These are phyloP conservation scores for Sclerotinia glacialis DNA, from an alignment of 2,329 filamentous ascomycete genomes.

Conservation along the genomic window DNA sequence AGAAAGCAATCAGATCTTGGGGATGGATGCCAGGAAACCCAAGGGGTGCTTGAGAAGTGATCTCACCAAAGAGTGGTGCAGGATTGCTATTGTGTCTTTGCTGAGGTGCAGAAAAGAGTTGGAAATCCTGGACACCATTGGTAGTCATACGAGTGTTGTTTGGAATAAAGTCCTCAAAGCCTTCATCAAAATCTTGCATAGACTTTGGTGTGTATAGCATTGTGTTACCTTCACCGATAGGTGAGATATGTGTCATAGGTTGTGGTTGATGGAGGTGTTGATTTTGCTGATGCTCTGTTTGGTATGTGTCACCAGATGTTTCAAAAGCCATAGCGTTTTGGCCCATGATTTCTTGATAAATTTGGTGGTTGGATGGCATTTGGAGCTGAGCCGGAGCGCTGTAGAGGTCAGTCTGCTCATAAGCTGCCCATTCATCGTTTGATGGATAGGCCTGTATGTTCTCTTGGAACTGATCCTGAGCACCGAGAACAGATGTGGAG, in stretches of 20 bases:
- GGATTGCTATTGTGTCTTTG: conserved; percentile 31
- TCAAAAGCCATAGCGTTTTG: conserved; percentile 32
- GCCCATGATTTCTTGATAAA: conserved; percentile 41
- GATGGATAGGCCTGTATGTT: conserved; percentile 54
- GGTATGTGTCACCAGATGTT: conserved; percentile 36
- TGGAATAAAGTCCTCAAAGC: conserved; percentile 32
- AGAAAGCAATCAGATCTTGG: conserved; percentile 36
- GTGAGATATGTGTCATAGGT: conserved; percentile 59
- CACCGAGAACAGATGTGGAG: conserved; percentile 31
- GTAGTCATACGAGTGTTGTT: conserved; percentile 25
- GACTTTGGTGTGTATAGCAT: conserved; percentile 69
- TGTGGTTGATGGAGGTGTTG: conserved; percentile 22
- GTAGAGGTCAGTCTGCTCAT: conserved; percentile 59
- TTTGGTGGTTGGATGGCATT: conserved; percentile 44
- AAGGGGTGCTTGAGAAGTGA: conserved; percentile 27
- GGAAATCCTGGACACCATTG: conserved; percentile 31
- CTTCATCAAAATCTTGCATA: conserved; percentile 59
- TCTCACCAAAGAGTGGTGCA: conserved; percentile 36
- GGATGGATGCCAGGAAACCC: conserved; percentile 30
- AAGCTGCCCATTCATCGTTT: conserved; percentile 53
- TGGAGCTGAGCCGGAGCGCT: conserved; percentile 56
- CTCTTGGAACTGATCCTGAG: conserved; percentile 53
- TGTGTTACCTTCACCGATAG: conserved; percentile 63
- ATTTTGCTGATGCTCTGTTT: not conserved
- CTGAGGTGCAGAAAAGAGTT: conserved; percentile 35